A percentile compares a stretch with the other conserved stretches of the same genome.
These are phyloP conservation scores for Penicillium sp. DNA, from an alignment of 2,329 filamentous ascomycete species.

Conservation along the genomic window DNA sequence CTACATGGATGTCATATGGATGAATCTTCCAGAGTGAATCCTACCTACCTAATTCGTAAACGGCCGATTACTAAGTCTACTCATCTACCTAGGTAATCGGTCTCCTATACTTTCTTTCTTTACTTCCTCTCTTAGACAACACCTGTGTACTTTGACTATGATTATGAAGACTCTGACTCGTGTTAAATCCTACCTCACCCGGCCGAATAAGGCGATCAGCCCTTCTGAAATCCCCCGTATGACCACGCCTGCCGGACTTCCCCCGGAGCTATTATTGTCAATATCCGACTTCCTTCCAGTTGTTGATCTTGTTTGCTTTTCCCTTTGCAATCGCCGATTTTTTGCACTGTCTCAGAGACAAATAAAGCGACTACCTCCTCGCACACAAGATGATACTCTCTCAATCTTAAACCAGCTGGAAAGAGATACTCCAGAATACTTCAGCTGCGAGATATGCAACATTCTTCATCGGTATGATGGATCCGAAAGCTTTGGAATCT, in stretches of 20 bases:
- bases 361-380: too few species aligned
- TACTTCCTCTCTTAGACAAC: too few species aligned
- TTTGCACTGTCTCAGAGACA: not conserved
- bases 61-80: too few species aligned
- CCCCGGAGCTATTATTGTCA: conserved; percentile 4
- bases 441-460: conserved; percentile 14
- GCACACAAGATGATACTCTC: conserved; percentile 1
- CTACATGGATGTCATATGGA: too few species aligned
- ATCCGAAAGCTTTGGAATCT: conserved; percentile 10
- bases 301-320: conserved; percentile 4
- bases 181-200: too few species aligned
- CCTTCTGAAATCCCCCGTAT: not conserved
- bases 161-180: too few species aligned
- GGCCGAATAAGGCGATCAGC: too few species aligned
- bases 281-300: not conserved
- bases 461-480: conserved; percentile 15
- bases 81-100: too few species aligned
- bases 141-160: too few species aligned
- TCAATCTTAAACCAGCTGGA: conserved; percentile 13
- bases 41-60: too few species aligned
- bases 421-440: conserved; percentile 14
- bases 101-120: too few species aligned
- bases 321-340: conserved; percentile 12
- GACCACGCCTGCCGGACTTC: not conserved
- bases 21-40: too few species aligned